Percentiles rank a stretch among this genome's conserved stretches.
phyloP scores from a whole-genome alignment of 257 asterid genomes.

The Primulina tabacum region DNA sequence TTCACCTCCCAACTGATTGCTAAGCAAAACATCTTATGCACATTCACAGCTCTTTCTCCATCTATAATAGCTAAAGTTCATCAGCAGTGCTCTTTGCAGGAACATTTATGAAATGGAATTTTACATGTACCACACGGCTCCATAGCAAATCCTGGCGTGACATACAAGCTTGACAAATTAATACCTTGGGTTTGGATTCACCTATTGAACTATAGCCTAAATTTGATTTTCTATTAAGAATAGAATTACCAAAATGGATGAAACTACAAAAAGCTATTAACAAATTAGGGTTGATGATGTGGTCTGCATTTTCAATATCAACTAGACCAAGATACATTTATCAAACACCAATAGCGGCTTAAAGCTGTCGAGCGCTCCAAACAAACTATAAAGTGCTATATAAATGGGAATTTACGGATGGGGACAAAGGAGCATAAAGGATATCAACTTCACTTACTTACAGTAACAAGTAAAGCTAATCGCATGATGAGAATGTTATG shows the following conservation, averaged over 20 bases:
- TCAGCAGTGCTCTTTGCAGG: background rate
- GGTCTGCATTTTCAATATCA: background rate
- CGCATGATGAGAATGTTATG: background rate
- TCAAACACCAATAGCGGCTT: background rate
- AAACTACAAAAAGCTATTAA: too few relatives aligned
- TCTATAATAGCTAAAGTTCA: background rate
- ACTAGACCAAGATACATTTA: background rate
- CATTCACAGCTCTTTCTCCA: background rate
- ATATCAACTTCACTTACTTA: background rate
- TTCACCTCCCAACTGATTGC: background rate
- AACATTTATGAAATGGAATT: background rate
- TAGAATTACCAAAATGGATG: background rate
- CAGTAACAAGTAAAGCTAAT: background rate
- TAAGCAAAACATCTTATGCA: background rate
- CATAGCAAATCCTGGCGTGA: background rate
- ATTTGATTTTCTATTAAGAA: background rate
- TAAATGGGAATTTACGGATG: background rate
- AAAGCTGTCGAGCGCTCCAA: background rate
- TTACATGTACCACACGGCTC: background rate
- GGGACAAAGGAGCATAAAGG: background rate
- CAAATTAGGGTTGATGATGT: background rate
- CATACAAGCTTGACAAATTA: background rate
- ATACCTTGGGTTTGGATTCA: background rate
- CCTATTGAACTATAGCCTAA: background rate
- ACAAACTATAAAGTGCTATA: background rate